Evolutionary conservation across 805 yeast species (phyloP).

Genomic region (Ogataea trehaloabstinens): DNA sequence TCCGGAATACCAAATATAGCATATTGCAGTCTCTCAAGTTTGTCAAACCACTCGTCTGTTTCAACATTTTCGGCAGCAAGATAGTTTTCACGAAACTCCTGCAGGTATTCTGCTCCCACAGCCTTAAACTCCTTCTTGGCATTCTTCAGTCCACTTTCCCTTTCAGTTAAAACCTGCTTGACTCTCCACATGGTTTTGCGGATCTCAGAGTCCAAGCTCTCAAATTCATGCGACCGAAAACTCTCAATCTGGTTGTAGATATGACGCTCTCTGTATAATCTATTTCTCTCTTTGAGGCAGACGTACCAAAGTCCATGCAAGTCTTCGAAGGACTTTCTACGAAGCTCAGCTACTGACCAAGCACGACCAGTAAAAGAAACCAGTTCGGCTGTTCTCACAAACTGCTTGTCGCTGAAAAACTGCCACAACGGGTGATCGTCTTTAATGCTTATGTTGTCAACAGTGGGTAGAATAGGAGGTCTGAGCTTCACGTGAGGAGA

Average conservation of each 20-base stretch:
- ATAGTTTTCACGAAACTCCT: conserved; percentile 58
- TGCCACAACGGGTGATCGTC: conserved; percentile 96
- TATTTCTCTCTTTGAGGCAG: conserved; percentile 78
- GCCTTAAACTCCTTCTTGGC: conserved; percentile 47
- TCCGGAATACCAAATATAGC: conserved; percentile 86
- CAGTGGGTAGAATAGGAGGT: conserved; percentile 84
- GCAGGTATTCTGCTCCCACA: conserved; percentile 47
- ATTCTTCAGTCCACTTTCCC: conserved; percentile 67
- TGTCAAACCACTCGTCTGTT: conserved; percentile 57
- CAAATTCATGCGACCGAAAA: conserved; percentile 20
- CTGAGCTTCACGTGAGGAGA: conserved; percentile 54
- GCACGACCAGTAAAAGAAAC: conserved; percentile 59
- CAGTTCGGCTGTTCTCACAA: conserved; percentile 58
- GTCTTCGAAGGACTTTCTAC: conserved; percentile 90
- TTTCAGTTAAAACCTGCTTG: conserved; percentile 82
- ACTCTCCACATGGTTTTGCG: conserved; percentile 73
- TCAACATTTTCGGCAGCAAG: conserved; percentile 55
- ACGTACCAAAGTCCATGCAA: conserved; percentile 90
- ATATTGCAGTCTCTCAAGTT: conserved; percentile 73
- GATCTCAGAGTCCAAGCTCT: conserved; percentile 38
- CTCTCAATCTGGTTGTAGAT: conserved; percentile 44
- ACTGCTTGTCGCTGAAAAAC: conserved; percentile 67
- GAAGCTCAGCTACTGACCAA: conserved; percentile 85
- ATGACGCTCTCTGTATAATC: conserved; percentile 70
- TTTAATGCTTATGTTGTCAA: conserved; percentile 63